Base-by-base conservation (phyloP, 805 yeast species). In the Metschnikowia cerradonensis region DNA sequence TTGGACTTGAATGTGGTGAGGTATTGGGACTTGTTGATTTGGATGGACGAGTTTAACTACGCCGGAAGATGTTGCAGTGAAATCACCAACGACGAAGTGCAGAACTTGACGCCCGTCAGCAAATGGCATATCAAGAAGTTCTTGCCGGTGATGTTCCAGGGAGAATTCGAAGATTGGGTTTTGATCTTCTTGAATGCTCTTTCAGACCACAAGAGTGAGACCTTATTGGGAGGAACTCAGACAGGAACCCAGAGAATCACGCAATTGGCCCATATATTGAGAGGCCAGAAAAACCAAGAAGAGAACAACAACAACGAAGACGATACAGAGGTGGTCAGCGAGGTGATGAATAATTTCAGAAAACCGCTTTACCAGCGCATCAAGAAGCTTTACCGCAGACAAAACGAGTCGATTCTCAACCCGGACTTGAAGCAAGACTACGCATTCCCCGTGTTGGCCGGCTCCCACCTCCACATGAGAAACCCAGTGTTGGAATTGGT, bases 1-100 rank as follows among this genome's bases (percentile, higher is more conserved):
- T 70, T 94, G 57, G 97, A 91, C 58, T 68, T 94, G 56, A 70
- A 72, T 19, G 84, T 92, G 39, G 77, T 74, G 11, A 83, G 82
- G 60, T 90, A 88, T 63, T 94, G 99, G 99, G 97, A 94, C 65
- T 62, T 86, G n/a, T 71, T 94, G 55, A 71, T 94, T 2, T 95
- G 97, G 98, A 88, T 92, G 96, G 97, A 94, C 64, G 84, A 86
- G 58, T 81, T 80, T 60, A 94, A 94, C 62, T 90, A 77, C 66
- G 87, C 95, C 40, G 99, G 99, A 6, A 66, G 83, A 45, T 73
- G 72, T 52, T 79, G 83, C 59, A 60, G 61, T 17, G 72, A 72
- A 48, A 77, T 81, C 46, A 67, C 75, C 3, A 73, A 68, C 47
- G 72, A 70, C 3, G 77, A 75, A 15, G 60, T 66, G 4, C 83